These are phyloP conservation scores for Pleurotus salmoneostramineus DNA, from an alignment of 768 basidiomycete genomes.

Conservation along the genomic window DNA sequence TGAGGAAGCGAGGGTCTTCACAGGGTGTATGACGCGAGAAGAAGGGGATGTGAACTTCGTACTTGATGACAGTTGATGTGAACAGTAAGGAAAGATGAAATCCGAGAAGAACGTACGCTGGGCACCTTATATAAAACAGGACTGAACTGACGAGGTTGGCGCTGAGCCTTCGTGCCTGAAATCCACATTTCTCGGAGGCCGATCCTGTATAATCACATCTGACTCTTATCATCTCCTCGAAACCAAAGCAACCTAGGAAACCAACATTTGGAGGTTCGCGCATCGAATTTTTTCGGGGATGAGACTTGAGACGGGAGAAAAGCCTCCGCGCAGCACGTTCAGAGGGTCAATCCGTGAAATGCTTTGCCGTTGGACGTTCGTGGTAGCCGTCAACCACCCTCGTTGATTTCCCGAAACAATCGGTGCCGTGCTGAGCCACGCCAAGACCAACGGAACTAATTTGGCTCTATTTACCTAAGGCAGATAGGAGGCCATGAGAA, in stretches of 20 bases:
- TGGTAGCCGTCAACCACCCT: background rate
- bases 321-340: too few relatives aligned
- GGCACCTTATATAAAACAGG: background rate
- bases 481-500: background rate
- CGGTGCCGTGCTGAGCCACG: slow-evolving; percentile 1
- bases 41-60: slow-evolving; percentile 27
- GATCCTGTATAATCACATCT: background rate
- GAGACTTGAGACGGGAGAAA: too few relatives aligned
- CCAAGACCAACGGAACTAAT: slow-evolving; percentile 5
- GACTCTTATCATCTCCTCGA: background rate
- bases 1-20: background rate
- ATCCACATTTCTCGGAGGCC: slow-evolving; percentile 1
- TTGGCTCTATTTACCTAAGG: background rate
- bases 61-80: slow-evolving; percentile 18
- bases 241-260: background rate
- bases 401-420: slow-evolving; percentile 5
- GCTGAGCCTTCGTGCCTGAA: background rate
- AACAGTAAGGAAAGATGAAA: slow-evolving; percentile 1
- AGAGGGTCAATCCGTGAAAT: too few relatives aligned
- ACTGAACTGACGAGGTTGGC: background rate
- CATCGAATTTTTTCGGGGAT: too few relatives aligned
- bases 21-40: background rate
- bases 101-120: background rate
- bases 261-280: background rate
- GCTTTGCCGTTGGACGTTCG: background rate